Evolutionary conservation across 2,329 filamentous ascomycete species (phyloP), one percentile per base, ranked within the genome.

Genomic region (Reticulascus tulasneorum): DNA sequence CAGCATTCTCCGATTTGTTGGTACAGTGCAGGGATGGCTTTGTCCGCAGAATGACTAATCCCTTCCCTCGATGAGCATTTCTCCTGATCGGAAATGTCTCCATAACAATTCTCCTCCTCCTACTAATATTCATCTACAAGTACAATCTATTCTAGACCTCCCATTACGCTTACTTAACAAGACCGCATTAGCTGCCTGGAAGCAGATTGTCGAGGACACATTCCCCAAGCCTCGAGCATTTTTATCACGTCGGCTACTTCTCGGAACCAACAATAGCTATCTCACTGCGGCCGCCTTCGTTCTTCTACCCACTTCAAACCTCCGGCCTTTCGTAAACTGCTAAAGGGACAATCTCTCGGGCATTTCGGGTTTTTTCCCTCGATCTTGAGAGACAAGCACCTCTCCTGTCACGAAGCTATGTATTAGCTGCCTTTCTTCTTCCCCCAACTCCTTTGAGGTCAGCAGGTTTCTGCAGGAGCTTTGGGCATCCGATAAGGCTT

Each of bases 401-500:
- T 38, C 32, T 16, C 27, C 21, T 23, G 22, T 30, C 15, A 22
- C 15, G 13, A 37, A 42, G 39, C 35, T 21, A 42, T 42, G 39
- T 44, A 37, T 45, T 38, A 41, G 38, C 40, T 32, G 35, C 35
- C 35, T 40, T 33, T 33, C 32, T 33, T 39, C 38, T 40, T 33
- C 54, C 54, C 50, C 43, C 56, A 59, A 71, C 77, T 82, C 78
- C 79, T 83, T 83, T 83, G 79, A 84, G 79, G 80, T 82, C 83
- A 86, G 83, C 82, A 75, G 81, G 82, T 70, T 76, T 76, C 84
- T 87, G 83, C 84, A 86, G 82, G 80, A 86, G 78, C 26, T 40
- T 28, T 33, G 39, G 39, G 39, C 31, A 40, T 28, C 22, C 21
- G 35, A 40, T 32, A 35, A 27, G 39, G n/a, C n/a, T n/a, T n/a